Base-by-base conservation (phyloP, 1,139 yeast species). In the Suhomyces wounanorum region DNA sequence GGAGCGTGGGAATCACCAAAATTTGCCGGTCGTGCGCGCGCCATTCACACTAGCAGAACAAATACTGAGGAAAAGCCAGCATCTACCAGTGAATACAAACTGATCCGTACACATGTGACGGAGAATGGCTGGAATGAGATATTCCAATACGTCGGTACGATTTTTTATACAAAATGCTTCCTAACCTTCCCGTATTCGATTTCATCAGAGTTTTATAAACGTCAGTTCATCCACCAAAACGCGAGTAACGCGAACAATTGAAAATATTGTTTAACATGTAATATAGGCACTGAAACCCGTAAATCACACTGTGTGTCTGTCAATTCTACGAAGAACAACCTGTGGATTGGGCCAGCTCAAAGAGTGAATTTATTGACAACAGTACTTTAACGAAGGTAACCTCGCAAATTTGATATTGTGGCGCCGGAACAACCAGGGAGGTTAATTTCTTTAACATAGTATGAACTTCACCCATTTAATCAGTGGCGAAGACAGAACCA, bases 11-110 rank as follows among this genome's bases (percentile, higher is more conserved):
- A 35, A 17, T 14, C 47, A 31, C 47, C 21, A 44, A 44, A 36
- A 21, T 44, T 44, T 37, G 25, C 37, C 16, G 46, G 51, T 43
- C 49, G 52, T 49, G 49, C 45, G 40, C 43, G 44, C 39, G 1
- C 17, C 33, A 26, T 11, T 25, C n/a, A 28, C 28, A 16, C n/a
- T 40, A 9, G 37, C 37, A 40, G 17, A 28, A 14, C 14, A 23
- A 8, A 18, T 23, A 25, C 30, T 4, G 33, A 4, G 18, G 25
- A 10, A 30, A n/a, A 13, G 11, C 7, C 33, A 28, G 10, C 23
- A 21, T 21, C 6, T 21, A 6, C 23, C 23, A 21, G 23, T 21
- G 6, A 21, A 21, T 21, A 21, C 23, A 21, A 21, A 3, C 23
- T 21, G 23, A 3, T 21, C 23, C 3, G 6, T 21, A 21, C 23